Evolutionary conservation across 202 grass and related monocot genomes (phyloP), one percentile per base, ranked within the genome.

Genomic region (Brachypodium distachyon): DNA sequence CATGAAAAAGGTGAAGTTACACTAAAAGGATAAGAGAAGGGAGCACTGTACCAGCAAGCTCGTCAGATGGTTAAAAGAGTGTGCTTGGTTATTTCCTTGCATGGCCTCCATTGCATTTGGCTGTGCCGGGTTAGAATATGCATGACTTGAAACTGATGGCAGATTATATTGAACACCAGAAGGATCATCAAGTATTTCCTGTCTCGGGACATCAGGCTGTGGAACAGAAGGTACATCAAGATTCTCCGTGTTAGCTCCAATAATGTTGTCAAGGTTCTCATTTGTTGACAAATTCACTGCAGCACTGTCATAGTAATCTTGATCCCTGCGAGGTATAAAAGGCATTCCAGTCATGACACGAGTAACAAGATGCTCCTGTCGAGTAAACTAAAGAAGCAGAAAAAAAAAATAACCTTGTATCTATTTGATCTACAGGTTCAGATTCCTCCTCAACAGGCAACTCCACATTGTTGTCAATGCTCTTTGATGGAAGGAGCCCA

Each of bases 141-240:
- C 48, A 76, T 94, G 84, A 81, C 76, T 82, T 25, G 95, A 87
- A 47, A 76, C 92, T 58, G 96, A 93, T 67, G 96, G 85, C 53
- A 96, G 50, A 34, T 91, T 88, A 79, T 99, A 96, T 56, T 96
- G 87, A 78, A 96, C 85, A 73, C 74, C 83, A 26, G 90, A 86
- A 75, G 83, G 49, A 78, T 92, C 87, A 67, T 95, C 89, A 49
- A 85, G 73, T 76, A 85, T 50, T 2, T 92, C 87, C 56, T 81
- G 81, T 72, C 85, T 91, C 51, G 79, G 34, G 32, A 89, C 83
- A 66, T 96, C 90, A 81, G 90, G 55, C 63, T 95, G 83, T 61
- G 87, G 87, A 74, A 80, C 85, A 67, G 92, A 91, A 62, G 96
- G 85, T 49, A 67, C 89, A 70, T 99, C 83, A 32, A 89, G 54